Evolutionary conservation across 2,329 filamentous ascomycete genomes (phyloP), one percentile per base, ranked within the genome.

Genomic region (Penicillium sp.): DNA sequence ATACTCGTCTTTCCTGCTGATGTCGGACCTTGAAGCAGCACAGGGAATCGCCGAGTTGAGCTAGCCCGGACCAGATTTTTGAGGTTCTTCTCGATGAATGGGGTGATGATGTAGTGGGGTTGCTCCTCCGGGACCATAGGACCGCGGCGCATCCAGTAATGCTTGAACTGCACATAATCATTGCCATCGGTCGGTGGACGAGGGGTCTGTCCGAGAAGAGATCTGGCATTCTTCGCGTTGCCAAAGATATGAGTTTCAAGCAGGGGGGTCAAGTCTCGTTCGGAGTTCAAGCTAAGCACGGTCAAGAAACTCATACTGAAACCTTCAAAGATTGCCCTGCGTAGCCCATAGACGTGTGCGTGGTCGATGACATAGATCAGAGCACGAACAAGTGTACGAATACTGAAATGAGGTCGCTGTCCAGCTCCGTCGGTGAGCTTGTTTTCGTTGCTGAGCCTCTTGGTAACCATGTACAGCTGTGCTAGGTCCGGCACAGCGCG

Each of bases 291-390:
- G 66, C 93, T 87, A 11, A 99, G 80, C 6, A 97, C 83, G 0
- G 95, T 99, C 53, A 97, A 77, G 67, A 99, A 99, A 46, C 92
- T 94, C 95, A 99, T 99, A 14, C 90, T 91, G 69, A 97, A 97
- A 0, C 94, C 95, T 77, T 99, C 94, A 59, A 89, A 96, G 1
- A 97, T 78, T 10, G 93, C 90, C 66, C 95, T 80, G 23, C 94
- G 85, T 39, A 97, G 77, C 11, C 90, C 91, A 72, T 96, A 97
- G 4, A 88, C 82, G 0, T 91, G 85, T 0, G 90, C 84, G 59
- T 97, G 92, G 49, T 92, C 88, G 60, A 87, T 86, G 16, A 93
- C 91, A 70, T 97, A 99, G 35, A 87, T 89, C 48, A 99, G 76
- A 1, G 94, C 91, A 51, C 95, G 85, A 18, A 95, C 97, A 43